phyloP scores from a whole-genome alignment of 129 eudicot species.

The Flaveria trinervia region DNA sequence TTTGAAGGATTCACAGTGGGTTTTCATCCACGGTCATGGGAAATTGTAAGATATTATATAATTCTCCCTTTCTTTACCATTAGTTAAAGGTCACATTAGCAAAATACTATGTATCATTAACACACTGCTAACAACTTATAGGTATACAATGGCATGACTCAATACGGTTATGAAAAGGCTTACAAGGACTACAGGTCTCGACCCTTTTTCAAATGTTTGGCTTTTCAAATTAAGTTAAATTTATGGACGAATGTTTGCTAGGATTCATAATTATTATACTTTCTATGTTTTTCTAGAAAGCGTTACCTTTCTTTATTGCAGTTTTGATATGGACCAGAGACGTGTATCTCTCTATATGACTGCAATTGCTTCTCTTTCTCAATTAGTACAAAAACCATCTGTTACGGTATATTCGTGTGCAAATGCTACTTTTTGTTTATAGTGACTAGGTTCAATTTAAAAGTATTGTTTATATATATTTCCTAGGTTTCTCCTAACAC shows the following conservation, averaged over 20 bases:
- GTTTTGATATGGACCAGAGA: constrained; percentile 76
- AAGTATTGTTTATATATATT: background rate
- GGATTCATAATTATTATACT: background rate
- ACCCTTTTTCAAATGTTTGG: background rate
- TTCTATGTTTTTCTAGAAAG: constrained; percentile 5
- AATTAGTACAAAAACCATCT: constrained; percentile 68
- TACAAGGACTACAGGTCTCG: constrained; percentile 65
- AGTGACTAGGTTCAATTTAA: constrained; percentile 1
- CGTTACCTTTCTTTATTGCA: constrained; percentile 39
- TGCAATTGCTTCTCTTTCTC: constrained; percentile 74
- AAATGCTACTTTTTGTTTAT: constrained; percentile 1
- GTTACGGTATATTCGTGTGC: constrained; percentile 44
- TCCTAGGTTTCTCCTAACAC: constrained; percentile 65
- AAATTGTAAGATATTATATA: constrained; percentile 56
- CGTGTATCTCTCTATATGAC: constrained; percentile 76
- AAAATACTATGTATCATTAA: constrained; percentile 16
- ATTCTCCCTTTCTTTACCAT: background rate
- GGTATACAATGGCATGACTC: constrained; percentile 96
- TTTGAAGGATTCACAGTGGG: constrained; percentile 96
- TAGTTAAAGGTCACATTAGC: constrained; percentile 12
- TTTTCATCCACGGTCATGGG: constrained; percentile 86
- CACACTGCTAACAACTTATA: constrained; percentile 33
- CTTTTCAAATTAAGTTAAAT: background rate
- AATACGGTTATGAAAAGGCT: constrained; percentile 71
- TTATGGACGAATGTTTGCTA: constrained; percentile 9